These are phyloP conservation scores for Ambrosia artemisiifolia DNA, from an alignment of 129 eudicot species.

Conservation along the genomic window DNA sequence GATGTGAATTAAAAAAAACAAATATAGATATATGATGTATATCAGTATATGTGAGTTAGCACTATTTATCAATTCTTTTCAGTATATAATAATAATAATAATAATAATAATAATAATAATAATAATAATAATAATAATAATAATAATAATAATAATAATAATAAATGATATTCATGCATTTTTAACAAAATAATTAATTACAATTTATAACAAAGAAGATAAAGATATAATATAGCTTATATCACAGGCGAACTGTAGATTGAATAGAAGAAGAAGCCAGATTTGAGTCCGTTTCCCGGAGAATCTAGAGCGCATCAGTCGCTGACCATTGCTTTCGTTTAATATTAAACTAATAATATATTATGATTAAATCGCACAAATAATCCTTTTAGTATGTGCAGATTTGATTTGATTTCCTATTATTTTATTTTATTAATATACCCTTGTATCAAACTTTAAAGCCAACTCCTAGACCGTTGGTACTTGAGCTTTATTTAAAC, in stretches of 20 bases:
- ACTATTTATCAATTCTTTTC: no score
- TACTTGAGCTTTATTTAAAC: conserved; percentile 29
- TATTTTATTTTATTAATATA: not conserved
- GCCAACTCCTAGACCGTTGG: conserved; percentile 20
- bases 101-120: no score
- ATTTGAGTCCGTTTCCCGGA: conserved; percentile 63
- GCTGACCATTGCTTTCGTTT: conserved; percentile 60
- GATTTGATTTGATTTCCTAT: conserved; percentile 22
- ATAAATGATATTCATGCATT: not conserved
- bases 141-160: no score
- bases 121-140: no score
- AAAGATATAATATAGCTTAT: not conserved
- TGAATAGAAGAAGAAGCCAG: conserved; percentile 44
- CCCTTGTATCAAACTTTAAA: not conserved
- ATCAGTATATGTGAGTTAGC: no score
- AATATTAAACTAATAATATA: conserved; percentile 16
- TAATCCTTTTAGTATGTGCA: not conserved
- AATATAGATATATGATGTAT: no score
- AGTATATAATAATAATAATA: no score
- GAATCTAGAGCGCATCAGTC: conserved; percentile 86
- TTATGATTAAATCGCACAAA: not conserved
- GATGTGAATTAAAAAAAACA: no score
- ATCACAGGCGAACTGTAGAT: conserved; percentile 23
- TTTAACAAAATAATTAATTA: not conserved
- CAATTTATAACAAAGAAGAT: not conserved